Conservation (phyloP, 345 rosid species). For the Trapa incisa region DNA sequence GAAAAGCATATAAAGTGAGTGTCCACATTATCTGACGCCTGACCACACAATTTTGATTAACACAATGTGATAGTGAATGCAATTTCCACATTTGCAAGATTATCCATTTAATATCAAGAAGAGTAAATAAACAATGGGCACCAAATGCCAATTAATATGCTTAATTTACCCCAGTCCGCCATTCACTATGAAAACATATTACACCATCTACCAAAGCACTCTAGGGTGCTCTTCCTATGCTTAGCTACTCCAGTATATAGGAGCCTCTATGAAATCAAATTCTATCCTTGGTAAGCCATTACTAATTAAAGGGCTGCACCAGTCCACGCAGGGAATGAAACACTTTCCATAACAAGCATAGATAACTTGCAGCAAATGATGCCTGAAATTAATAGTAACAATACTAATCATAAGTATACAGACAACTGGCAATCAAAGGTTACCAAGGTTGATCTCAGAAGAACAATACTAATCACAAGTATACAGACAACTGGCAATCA, state of each 20-base stretch:
- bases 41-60: constrained; percentile 9
- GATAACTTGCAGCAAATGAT: neutral
- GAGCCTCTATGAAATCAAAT: neutral
- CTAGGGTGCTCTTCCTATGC: neutral
- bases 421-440: constrained; percentile 13
- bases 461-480: no score
- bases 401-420: neutral
- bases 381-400: neutral
- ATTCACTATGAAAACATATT: neutral
- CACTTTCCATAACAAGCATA: neutral
- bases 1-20: constrained; percentile 81
- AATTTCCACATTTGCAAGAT: neutral
- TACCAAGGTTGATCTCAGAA: constrained; percentile 63
- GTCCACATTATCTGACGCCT: constrained; percentile 61
- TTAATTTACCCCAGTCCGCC: neutral
- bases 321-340: neutral
- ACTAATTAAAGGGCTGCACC: neutral
- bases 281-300: neutral
- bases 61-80: neutral
- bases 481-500: no score
- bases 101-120: neutral
- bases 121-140: neutral
- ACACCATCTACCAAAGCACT: neutral
- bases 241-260: neutral
- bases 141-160: neutral